Percentiles rank a stretch among this genome's conserved stretches.
These are phyloP conservation scores for Megacollybia marginata DNA, from an alignment of 768 basidiomycete species.

Conservation along the genomic window DNA sequence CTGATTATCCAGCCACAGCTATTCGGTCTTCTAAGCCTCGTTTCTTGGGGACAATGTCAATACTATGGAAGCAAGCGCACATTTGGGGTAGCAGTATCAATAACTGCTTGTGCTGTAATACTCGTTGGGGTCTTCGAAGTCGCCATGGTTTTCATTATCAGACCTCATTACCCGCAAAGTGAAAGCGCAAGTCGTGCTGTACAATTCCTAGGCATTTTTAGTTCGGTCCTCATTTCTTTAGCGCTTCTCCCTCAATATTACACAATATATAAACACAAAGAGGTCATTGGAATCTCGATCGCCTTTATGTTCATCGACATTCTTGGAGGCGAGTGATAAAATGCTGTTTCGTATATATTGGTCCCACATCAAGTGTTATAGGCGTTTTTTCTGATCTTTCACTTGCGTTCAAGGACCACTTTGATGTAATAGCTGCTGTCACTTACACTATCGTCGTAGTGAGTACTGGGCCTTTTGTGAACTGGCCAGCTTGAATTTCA, in stretches of 20 bases:
- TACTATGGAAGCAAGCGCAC: constrained; percentile 51
- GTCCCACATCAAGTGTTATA: background rate
- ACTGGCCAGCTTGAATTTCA: background rate
- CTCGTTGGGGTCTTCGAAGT: constrained; percentile 52
- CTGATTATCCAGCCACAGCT: constrained; percentile 62
- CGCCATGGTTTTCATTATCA: constrained; percentile 51
- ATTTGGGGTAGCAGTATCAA: constrained; percentile 19
- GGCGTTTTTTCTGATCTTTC: constrained; percentile 42
- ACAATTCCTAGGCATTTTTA: constrained; percentile 56
- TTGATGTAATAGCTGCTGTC: constrained; percentile 43
- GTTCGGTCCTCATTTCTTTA: constrained; percentile 47
- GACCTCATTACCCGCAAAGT: constrained; percentile 29
- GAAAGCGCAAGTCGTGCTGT: constrained; percentile 20
- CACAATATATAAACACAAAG: constrained; percentile 60
- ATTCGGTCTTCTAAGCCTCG: constrained; percentile 50
- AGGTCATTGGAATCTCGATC: constrained; percentile 64
- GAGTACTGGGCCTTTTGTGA: constrained; percentile 2
- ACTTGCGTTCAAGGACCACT: constrained; percentile 37
- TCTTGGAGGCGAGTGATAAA: constrained; percentile 41
- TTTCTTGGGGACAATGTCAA: constrained; percentile 65
- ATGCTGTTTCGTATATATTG: background rate
- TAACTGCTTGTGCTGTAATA: constrained; percentile 31
- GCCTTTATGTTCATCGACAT: constrained; percentile 66
- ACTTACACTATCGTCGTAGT: constrained; percentile 43
- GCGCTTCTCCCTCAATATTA: constrained; percentile 58